These are phyloP conservation scores for Salvia rosmarinus DNA, from an alignment of 257 asterid genomes.

Conservation along the genomic window DNA sequence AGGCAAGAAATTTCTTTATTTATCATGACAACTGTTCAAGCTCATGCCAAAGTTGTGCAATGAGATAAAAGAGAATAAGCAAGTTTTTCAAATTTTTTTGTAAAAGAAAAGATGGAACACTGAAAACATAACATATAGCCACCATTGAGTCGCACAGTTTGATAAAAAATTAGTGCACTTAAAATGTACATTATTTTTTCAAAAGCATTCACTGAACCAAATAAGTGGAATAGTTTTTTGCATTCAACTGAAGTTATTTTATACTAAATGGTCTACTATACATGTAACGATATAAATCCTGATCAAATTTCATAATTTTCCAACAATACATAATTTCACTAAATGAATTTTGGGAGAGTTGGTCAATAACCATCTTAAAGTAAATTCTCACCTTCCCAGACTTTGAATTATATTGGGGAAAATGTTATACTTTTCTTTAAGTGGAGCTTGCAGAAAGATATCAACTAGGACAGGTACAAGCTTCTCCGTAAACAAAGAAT, in stretches of 20 bases:
- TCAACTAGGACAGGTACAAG: slow-evolving; percentile 80
- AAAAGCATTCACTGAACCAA: slow-evolving; percentile 18
- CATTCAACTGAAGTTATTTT: not conserved
- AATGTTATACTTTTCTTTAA: slow-evolving; percentile 59
- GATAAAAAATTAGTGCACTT: not conserved
- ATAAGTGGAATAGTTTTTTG: not conserved
- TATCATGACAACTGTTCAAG: not conserved
- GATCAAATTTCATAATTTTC: slow-evolving; percentile 13
- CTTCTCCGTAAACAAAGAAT: slow-evolving; percentile 76
- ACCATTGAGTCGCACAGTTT: not conserved
- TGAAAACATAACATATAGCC: not conserved
- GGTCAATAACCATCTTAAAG: not conserved
- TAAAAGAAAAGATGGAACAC: slow-evolving; percentile 9
- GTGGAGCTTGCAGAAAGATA: slow-evolving; percentile 78
- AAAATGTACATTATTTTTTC: not conserved
- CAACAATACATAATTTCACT: not conserved
- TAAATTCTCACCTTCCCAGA: slow-evolving; percentile 84
- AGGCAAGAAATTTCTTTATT: slow-evolving; percentile 1
- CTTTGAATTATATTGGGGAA: slow-evolving; percentile 72
- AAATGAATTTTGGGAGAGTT: slow-evolving; percentile 17
- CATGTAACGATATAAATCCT: slow-evolving; percentile 14
- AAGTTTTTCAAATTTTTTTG: not conserved
- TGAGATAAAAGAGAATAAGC: slow-evolving; percentile 3
- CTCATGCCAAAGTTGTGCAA: not conserved
- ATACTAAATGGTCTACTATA: not conserved